A percentile compares a stretch with the other conserved stretches of the same genome.
Evolutionary conservation across 495 filamentous ascomycete species (phyloP).

Genomic region (Penicillium salamii): DNA sequence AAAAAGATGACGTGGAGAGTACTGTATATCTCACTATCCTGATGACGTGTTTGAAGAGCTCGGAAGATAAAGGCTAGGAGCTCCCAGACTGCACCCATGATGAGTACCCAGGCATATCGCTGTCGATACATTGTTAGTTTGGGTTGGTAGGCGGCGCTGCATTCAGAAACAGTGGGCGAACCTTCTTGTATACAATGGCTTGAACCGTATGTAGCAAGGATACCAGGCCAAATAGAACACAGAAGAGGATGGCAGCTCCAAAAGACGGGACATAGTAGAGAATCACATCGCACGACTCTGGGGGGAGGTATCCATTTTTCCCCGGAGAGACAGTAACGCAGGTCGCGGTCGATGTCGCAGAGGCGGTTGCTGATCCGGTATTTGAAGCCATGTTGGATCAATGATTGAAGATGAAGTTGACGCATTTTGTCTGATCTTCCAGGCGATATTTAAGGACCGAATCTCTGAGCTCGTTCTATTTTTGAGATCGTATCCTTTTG

Average conservation of each 20-base stretch:
- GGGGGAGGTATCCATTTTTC: background rate
- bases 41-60: background rate
- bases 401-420: no score
- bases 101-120: background rate
- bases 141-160: background rate
- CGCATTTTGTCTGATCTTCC: no score
- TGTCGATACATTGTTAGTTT: background rate
- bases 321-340: slow-evolving; percentile 10
- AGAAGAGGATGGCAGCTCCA: background rate
- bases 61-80: background rate
- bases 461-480: no score
- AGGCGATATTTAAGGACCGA: no score
- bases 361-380: background rate
- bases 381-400: background rate
- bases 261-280: slow-evolving; percentile 3
- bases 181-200: background rate
- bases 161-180: background rate
- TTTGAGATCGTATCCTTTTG: background rate
- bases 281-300: background rate
- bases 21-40: background rate
- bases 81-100: slow-evolving; percentile 2
- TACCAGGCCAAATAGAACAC: background rate
- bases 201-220: background rate
- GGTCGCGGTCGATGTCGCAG: slow-evolving; percentile 10
- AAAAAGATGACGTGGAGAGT: background rate